These are phyloP conservation scores for Entrophospora sp. DNA, from an alignment of 192 early-diverging fungal species.

Conservation along the genomic window DNA sequence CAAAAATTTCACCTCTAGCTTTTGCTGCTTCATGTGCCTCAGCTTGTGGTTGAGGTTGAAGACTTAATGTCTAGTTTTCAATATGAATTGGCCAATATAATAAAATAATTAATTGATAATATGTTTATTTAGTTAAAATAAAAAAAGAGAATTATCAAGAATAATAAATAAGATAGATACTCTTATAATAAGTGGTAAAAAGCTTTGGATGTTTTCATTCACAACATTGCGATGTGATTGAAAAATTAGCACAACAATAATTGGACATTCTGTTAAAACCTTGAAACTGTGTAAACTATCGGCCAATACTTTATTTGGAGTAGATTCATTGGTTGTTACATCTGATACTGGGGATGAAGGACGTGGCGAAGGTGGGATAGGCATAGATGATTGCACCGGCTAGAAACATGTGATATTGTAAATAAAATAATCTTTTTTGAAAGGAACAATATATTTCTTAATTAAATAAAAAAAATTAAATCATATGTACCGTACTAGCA, in stretches of 20 bases:
- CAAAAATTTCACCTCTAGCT: conserved; percentile 55
- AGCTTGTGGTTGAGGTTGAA: conserved; percentile 47
- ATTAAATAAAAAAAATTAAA: not conserved
- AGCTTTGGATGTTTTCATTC: conserved; percentile 67
- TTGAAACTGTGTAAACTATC: conserved; percentile 87
- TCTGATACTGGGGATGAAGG: conserved; percentile 70
- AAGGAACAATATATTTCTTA: not conserved
- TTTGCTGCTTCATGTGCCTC: conserved; percentile 42
- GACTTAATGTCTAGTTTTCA: conserved; percentile 36
- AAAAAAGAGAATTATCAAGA: not conserved
- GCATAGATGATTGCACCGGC: conserved; percentile 28
- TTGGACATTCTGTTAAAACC: conserved; percentile 95
- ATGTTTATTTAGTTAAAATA: not conserved
- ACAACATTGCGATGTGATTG: conserved; percentile 82
- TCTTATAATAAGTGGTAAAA: conserved; percentile 83
- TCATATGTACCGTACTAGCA: not conserved
- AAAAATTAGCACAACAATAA: conserved; percentile 93
- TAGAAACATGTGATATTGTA: not conserved
- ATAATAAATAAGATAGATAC: no score
- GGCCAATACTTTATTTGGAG: conserved; percentile 55
- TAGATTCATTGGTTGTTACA: conserved; percentile 36
- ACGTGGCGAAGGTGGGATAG: conserved; percentile 52
- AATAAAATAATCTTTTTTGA: not conserved
- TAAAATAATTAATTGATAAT: not conserved
- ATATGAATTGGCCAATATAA: no score